Conservation (phyloP, 2,329 filamentous ascomycete genomes). For the Parastagonospora nodorum region DNA sequence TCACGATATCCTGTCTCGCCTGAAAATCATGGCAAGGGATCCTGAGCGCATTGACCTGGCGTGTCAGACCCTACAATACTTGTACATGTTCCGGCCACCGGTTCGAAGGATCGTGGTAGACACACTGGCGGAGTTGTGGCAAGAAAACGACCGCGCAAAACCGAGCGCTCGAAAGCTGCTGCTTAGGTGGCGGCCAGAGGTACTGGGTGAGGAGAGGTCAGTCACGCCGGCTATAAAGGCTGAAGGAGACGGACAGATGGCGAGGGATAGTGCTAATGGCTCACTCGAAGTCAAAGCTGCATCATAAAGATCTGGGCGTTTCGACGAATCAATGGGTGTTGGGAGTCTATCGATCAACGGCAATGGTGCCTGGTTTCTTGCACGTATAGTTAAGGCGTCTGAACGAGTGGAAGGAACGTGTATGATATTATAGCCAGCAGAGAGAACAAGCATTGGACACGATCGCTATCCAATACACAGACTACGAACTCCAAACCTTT, state of each 20-base stretch:
- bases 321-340: background rate
- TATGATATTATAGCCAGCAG: too few species aligned
- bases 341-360: background rate
- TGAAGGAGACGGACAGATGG: slow-evolving; percentile 19
- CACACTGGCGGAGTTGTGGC: slow-evolving; percentile 63
- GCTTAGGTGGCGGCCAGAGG: slow-evolving; percentile 59
- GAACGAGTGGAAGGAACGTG: too few species aligned
- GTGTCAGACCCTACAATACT: slow-evolving; percentile 48
- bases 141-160: slow-evolving; percentile 52
- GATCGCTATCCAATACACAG: too few species aligned
- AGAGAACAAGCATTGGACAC: too few species aligned
- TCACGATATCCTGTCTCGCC: slow-evolving; percentile 70
- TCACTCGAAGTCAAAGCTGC: slow-evolving; percentile 36
- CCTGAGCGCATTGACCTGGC: slow-evolving; percentile 63
- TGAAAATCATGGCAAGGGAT: slow-evolving; percentile 68
- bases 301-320: slow-evolving; percentile 5
- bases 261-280: slow-evolving; percentile 33
- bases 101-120: slow-evolving; percentile 62
- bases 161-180: slow-evolving; percentile 60
- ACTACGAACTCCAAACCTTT: too few species aligned
- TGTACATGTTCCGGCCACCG: slow-evolving; percentile 57
- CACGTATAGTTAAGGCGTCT: too few species aligned
- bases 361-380: too few species aligned
- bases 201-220: slow-evolving; percentile 37
- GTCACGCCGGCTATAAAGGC: slow-evolving; percentile 23